Conservation (phyloP, 2,329 filamentous ascomycete genomes). For the Tolypocladium amazonense region DNA sequence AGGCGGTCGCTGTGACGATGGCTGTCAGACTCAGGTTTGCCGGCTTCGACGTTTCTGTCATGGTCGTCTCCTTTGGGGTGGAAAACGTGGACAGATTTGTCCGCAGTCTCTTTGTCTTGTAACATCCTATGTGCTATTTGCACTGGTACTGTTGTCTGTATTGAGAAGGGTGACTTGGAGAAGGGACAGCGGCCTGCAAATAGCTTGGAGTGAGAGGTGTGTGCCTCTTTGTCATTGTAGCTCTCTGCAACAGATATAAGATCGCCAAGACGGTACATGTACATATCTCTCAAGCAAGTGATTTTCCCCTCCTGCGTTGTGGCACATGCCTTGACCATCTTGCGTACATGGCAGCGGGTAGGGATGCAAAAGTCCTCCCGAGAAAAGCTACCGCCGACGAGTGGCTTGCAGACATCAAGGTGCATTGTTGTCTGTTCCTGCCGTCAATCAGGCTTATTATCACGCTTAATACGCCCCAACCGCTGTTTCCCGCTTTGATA, state of each 20-base stretch:
- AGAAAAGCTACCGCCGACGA: neutral
- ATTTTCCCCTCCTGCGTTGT: neutral
- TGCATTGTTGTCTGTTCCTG: neutral
- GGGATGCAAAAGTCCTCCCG: neutral
- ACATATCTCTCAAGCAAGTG: neutral
- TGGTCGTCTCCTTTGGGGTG: neutral
- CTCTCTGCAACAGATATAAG: neutral
- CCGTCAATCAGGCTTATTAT: neutral
- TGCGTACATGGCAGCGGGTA: neutral
- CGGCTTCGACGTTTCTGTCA: neutral
- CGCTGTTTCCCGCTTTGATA: neutral
- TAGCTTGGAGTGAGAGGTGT: neutral
- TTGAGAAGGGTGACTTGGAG: no score
- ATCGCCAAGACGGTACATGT: neutral
- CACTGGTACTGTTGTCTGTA: neutral
- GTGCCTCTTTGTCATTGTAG: neutral
- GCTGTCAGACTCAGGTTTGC: neutral
- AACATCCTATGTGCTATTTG: neutral
- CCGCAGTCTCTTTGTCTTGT: neutral
- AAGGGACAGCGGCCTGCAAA: neutral
- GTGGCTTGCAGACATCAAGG: neutral
- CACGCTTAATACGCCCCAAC: neutral
- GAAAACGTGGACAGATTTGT: neutral
- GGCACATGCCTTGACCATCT: neutral
- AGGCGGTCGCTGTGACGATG: neutral